Base-by-base conservation (phyloP, 495 filamentous ascomycete species). In the Trichoderma orchidacearum region DNA sequence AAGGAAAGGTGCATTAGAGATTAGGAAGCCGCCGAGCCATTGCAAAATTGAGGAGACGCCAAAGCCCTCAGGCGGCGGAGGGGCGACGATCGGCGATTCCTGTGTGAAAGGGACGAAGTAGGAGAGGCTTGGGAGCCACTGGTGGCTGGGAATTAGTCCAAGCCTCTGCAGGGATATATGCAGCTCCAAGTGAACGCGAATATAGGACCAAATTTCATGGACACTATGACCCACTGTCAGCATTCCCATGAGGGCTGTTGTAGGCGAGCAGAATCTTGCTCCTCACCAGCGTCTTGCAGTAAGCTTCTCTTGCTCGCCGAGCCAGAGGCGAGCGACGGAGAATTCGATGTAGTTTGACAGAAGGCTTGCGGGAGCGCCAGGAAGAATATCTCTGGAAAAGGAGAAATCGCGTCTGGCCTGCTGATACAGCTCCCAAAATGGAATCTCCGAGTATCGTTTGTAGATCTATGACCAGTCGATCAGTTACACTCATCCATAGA, bases 71-170 rank as follows among this genome's bases (percentile, higher is more conserved):
- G 66, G 65, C 3, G 68, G 56, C 0, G 65, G 65, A 5, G 72
- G 72, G 3, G 75, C 53, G 2, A 58, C 54, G 34, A 82, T 69
- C 2, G 74, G 77, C 2, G 78, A 80, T 3, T 63, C 38, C 48
- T 61, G 62, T 25, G 72, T 70, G 27, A 79, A 80, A 0, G 76
- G 77, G 32, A 80, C 63, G 54, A 80, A 77, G 30, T 74, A 80
- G 15, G 57, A 61, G 30, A 64, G 63, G 41, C 62, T 66, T 0
- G 78, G 78, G 15, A 81, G 56, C 48, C 60, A 64, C 6, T 60
- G 60, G 17, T 63, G 62, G 11, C 64, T 58, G 3, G 74, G 61
- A 38, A 76, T 64, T 12, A 81, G 58, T 30, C 75, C 71, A 1
- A 74, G 61, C 51, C 76, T 69, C 57, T 81, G 78, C 31, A 80